Conservation (phyloP, 2,329 filamentous ascomycete species). For the Fusarium sp. region DNA sequence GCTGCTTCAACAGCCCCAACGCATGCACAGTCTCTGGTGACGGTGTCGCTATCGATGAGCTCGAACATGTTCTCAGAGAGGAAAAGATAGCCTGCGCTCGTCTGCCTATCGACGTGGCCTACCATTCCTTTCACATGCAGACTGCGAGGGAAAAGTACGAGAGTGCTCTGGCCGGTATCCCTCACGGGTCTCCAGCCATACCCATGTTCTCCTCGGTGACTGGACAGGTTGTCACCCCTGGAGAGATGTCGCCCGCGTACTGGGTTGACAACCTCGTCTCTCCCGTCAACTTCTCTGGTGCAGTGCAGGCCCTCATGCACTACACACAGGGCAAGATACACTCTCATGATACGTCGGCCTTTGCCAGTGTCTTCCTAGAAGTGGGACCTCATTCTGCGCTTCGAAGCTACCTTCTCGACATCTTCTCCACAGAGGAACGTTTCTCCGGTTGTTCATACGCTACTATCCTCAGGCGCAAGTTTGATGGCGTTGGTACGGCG, state of each 20-base stretch:
- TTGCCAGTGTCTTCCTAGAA: not conserved
- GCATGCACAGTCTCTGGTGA: not conserved
- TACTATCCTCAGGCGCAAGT: constrained; percentile 25
- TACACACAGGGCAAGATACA: not conserved
- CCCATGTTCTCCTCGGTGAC: not conserved
- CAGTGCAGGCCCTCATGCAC: not conserved
- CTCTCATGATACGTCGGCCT: not conserved
- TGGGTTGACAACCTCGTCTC: not conserved
- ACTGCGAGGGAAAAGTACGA: not conserved
- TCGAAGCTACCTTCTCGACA: not conserved
- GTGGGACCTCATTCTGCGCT: not conserved
- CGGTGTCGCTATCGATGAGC: not conserved
- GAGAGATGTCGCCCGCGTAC: not conserved
- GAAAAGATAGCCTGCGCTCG: not conserved
- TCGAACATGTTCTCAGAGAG: not conserved
- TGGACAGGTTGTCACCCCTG: not conserved
- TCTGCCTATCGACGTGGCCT: not conserved
- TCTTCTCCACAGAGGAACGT: not conserved
- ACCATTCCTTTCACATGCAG: not conserved
- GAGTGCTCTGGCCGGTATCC: not conserved
- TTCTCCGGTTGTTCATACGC: not conserved
- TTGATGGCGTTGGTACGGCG: constrained; percentile 4
- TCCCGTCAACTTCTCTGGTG: not conserved
- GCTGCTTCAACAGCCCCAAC: not conserved
- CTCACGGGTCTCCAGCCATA: not conserved